Evolutionary conservation across 1,284 basidiomycete species (phyloP).

Genomic region (Termitomyces sp.): DNA sequence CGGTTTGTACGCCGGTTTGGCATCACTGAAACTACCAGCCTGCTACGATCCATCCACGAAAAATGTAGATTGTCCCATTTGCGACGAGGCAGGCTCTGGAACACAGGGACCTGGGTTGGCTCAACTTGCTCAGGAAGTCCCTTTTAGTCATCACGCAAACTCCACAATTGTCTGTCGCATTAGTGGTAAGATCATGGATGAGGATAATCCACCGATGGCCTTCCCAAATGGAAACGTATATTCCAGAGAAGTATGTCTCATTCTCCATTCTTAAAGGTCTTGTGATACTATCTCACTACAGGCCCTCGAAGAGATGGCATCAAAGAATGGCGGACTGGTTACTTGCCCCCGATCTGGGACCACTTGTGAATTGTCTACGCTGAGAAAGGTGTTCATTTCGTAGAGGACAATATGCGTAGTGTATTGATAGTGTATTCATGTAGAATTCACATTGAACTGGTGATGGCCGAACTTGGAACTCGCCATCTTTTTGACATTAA

Average conservation of each 20-base stretch:
- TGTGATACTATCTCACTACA: slow-evolving; percentile 25
- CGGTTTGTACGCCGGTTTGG: slow-evolving; percentile 83
- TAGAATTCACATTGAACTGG: background rate
- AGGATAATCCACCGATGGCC: slow-evolving; percentile 87
- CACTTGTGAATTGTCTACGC: slow-evolving; percentile 55
- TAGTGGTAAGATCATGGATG: slow-evolving; percentile 92
- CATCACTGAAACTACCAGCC: slow-evolving; percentile 80
- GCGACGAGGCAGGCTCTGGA: slow-evolving; percentile 48
- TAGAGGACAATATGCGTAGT: slow-evolving; percentile 17
- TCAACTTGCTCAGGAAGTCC: slow-evolving; percentile 79
- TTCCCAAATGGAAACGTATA: slow-evolving; percentile 93
- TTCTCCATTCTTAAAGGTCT: background rate
- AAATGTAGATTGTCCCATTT: slow-evolving; percentile 91
- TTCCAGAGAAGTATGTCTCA: slow-evolving; percentile 66
- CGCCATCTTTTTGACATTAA: background rate
- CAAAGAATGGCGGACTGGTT: slow-evolving; percentile 68
- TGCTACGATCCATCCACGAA: slow-evolving; percentile 59
- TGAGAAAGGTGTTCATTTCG: slow-evolving; percentile 89
- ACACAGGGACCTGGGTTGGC: slow-evolving; percentile 53
- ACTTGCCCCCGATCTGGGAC: slow-evolving; percentile 77
- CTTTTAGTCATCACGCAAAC: slow-evolving; percentile 90
- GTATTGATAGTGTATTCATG: background rate
- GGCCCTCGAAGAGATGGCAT: slow-evolving; percentile 83
- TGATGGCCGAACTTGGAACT: background rate
- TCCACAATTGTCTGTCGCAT: slow-evolving; percentile 92